Evolutionary conservation across 108 stramenopile species (phyloP).

Genomic region (Skeletonema potamos): DNA sequence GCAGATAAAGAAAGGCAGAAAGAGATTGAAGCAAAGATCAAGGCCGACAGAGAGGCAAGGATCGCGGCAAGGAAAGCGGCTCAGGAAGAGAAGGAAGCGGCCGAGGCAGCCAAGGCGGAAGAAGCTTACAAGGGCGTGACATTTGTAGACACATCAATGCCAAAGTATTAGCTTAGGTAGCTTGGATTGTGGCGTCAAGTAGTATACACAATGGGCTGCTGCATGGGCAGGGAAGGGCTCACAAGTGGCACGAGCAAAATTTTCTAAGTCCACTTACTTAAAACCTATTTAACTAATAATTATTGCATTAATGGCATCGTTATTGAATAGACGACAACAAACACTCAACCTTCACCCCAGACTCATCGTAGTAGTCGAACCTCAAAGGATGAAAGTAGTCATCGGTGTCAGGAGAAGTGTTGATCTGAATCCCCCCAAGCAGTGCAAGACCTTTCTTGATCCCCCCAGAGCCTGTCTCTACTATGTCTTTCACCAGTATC

Average conservation of each 20-base stretch:
- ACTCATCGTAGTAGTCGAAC: conserved; percentile 54
- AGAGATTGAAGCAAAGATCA: conserved; percentile 2
- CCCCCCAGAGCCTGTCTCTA: conserved; percentile 11
- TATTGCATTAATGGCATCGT: background rate
- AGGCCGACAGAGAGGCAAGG: conserved; percentile 21
- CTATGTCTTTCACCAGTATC: conserved; percentile 23
- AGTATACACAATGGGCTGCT: background rate
- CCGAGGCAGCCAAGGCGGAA: conserved; percentile 2
- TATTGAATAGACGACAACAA: conserved; percentile 15
- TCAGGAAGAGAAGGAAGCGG: conserved; percentile 32
- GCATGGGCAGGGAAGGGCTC: background rate
- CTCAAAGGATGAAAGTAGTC: conserved; percentile 75
- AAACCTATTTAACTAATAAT: background rate
- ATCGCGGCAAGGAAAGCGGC: conserved; percentile 35
- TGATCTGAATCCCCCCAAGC: conserved; percentile 77
- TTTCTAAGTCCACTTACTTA: background rate
- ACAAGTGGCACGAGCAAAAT: background rate
- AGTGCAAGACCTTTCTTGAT: conserved; percentile 42
- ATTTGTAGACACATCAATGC: conserved; percentile 35
- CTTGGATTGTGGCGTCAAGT: background rate
- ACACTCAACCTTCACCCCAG: conserved; percentile 47
- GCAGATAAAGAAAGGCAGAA: background rate
- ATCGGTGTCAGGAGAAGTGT: conserved; percentile 52
- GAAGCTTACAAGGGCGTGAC: conserved; percentile 6
- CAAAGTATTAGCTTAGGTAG: conserved; percentile 15